Conservation (phyloP, 805 yeast genomes). For the Yamadazyma insecticola region DNA sequence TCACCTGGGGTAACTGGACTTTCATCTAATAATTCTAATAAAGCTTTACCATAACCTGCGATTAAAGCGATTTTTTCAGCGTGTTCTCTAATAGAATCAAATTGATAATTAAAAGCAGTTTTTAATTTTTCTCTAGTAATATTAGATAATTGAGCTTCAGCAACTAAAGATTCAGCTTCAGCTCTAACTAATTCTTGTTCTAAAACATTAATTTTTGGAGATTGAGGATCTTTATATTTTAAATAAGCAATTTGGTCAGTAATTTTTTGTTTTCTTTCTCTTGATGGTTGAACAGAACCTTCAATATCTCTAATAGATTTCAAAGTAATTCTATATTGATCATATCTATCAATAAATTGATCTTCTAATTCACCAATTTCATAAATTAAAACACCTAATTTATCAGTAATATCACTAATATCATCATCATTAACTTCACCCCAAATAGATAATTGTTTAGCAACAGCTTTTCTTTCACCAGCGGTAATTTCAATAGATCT, state of each 20-base stretch:
- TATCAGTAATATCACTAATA: slow-evolving; percentile 81
- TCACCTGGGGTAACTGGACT: slow-evolving; percentile 89
- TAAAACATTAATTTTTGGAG: slow-evolving; percentile 73
- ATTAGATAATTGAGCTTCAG: slow-evolving; percentile 87
- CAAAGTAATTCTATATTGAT: slow-evolving; percentile 78
- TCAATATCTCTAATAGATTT: slow-evolving; percentile 81
- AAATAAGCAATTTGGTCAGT: slow-evolving; percentile 81
- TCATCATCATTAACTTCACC: slow-evolving; percentile 86
- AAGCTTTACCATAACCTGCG: slow-evolving; percentile 87
- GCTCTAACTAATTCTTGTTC: slow-evolving; percentile 90
- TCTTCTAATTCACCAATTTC: slow-evolving; percentile 86
- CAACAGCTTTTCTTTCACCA: slow-evolving; percentile 74
- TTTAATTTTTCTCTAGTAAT: slow-evolving; percentile 84
- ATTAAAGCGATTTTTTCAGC: slow-evolving; percentile 82
- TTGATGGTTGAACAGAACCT: slow-evolving; percentile 81
- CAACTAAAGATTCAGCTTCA: slow-evolving; percentile 87
- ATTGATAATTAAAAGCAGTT: slow-evolving; percentile 79
- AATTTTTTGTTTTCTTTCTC: slow-evolving; percentile 81
- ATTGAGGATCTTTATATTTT: slow-evolving; percentile 81
- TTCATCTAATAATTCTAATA: slow-evolving; percentile 77
- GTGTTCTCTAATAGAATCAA: slow-evolving; percentile 80
- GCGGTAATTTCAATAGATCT: slow-evolving; percentile 74
- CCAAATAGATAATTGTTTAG: slow-evolving; percentile 80
- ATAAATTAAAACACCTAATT: slow-evolving; percentile 75
- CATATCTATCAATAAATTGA: slow-evolving; percentile 81